Evolutionary conservation across 1,284 basidiomycete genomes (phyloP).

Genomic region (Heliocybe sulcata): DNA sequence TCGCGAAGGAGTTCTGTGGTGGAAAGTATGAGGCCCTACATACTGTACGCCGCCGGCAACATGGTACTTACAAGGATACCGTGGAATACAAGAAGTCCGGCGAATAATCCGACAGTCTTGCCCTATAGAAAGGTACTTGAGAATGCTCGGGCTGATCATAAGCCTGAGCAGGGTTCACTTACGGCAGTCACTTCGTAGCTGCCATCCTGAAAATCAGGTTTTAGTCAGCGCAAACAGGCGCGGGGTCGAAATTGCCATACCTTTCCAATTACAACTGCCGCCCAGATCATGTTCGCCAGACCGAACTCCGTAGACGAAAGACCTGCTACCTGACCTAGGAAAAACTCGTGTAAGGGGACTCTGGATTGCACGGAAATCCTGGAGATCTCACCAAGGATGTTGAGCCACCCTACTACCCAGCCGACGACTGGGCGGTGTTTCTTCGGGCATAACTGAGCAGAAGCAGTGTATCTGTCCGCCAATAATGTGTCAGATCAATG

Average conservation of each 20-base stretch:
- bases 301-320: constrained; percentile 87
- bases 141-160: neutral
- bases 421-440: constrained; percentile 63
- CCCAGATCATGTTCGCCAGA: constrained; percentile 84
- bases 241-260: constrained; percentile 17
- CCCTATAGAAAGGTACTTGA: constrained; percentile 28
- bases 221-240: neutral
- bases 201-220: constrained; percentile 27
- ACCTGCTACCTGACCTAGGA: constrained; percentile 65
- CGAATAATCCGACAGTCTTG: constrained; percentile 72
- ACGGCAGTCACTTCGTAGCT: constrained; percentile 34
- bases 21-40: neutral
- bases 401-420: constrained; percentile 83
- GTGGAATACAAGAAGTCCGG: constrained; percentile 66
- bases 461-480: constrained; percentile 62
- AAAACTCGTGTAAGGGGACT: neutral
- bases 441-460: constrained; percentile 65
- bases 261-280: constrained; percentile 57
- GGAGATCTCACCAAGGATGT: constrained; percentile 59
- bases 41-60: neutral
- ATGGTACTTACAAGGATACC: constrained; percentile 49
- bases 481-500: too few relatives aligned
- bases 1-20: constrained; percentile 76
- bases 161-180: neutral
- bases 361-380: neutral